These are phyloP conservation scores for Pontederia paniculata DNA, from an alignment of 176 grass and related monocot genomes.

Conservation along the genomic window DNA sequence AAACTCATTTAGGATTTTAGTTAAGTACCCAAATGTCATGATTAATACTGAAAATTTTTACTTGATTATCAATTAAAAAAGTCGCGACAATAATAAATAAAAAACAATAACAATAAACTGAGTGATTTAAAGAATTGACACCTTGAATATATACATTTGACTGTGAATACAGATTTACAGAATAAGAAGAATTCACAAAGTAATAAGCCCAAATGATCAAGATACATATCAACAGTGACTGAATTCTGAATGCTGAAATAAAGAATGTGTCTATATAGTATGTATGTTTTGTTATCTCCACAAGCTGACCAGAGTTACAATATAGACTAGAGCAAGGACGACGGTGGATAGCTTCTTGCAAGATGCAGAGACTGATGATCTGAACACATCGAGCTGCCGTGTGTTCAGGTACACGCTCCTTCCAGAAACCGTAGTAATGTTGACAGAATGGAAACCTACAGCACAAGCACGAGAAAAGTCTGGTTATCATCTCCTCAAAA, in stretches of 20 bases:
- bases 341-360: constrained; percentile 5
- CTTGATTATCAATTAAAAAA: no score
- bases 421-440: constrained; percentile 64
- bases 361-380: constrained; percentile 15
- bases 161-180: no score
- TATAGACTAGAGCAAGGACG: background rate
- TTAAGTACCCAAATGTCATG: no score
- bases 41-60: no score
- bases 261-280: constrained; percentile 55
- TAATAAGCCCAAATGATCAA: no score
- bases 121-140: no score
- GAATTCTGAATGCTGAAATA: constrained; percentile 14
- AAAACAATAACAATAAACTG: no score
- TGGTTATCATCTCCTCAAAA: background rate
- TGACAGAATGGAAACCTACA: constrained; percentile 66
- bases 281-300: background rate
- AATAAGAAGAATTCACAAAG: no score
- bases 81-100: no score
- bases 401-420: constrained; percentile 80
- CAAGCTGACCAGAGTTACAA: background rate
- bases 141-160: no score
- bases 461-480: background rate
- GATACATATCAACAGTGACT: no score
- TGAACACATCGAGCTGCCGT: constrained; percentile 47
- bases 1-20: no score